Conservation (phyloP, 306 rosid genomes). For the Urtica urens region DNA sequence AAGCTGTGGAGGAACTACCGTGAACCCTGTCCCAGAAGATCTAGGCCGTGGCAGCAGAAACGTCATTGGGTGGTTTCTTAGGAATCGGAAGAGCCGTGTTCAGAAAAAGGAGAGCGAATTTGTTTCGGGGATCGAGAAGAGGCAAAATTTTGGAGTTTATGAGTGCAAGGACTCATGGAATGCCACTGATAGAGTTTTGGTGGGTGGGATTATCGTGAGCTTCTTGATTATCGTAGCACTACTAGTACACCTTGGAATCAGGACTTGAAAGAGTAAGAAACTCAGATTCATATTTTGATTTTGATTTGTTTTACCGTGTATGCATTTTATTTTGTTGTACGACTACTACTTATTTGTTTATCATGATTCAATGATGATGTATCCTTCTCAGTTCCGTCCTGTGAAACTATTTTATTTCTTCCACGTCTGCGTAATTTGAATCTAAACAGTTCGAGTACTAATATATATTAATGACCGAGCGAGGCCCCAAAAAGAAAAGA, state of each 20-base stretch:
- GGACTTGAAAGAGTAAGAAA: too few relatives aligned
- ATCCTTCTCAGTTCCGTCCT: too few relatives aligned
- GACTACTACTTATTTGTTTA: too few relatives aligned
- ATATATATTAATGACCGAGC: too few relatives aligned
- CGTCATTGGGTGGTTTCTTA: conserved; percentile 55
- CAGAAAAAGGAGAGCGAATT: conserved; percentile 28
- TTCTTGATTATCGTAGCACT: conserved; percentile 48
- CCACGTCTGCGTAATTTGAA: too few relatives aligned
- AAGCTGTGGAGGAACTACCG: conserved; percentile 37
- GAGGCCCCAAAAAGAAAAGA: too few relatives aligned
- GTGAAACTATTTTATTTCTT: too few relatives aligned
- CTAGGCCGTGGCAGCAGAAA: conserved; percentile 29
- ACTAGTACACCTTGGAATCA: conserved; percentile 31
- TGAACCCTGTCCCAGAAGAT: conserved; percentile 31
- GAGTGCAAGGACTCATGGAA: conserved; percentile 34
- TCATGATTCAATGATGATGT: too few relatives aligned
- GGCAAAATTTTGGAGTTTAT: conserved; percentile 15
- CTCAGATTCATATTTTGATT: too few relatives aligned
- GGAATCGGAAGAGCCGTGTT: conserved; percentile 47
- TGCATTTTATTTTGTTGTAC: too few relatives aligned
- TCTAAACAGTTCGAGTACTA: too few relatives aligned
- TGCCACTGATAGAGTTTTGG: conserved; percentile 59
- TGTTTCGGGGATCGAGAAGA: conserved; percentile 28
- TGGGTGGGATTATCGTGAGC: conserved; percentile 70
- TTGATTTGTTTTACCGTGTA: too few relatives aligned